phyloP scores from a whole-genome alignment of 495 filamentous ascomycete species.

The Trypethelium eluteriae region DNA sequence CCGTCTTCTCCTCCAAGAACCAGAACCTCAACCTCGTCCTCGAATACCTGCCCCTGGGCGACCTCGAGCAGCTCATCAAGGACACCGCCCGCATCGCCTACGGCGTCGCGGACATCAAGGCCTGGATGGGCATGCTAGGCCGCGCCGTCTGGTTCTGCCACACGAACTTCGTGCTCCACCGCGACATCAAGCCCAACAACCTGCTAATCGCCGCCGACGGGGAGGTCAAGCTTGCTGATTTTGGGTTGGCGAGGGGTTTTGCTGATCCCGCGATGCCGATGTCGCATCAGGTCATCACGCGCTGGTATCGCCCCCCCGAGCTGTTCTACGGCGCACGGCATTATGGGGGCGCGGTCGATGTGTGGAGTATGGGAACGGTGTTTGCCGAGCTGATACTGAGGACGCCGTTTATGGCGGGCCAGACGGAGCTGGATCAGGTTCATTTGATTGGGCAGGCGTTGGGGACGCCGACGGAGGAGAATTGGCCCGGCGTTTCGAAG shows the following conservation, averaged over 20 bases:
- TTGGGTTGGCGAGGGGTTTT: slow-evolving; percentile 83
- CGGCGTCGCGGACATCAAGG: slow-evolving; percentile 79
- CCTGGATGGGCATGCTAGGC: slow-evolving; percentile 96
- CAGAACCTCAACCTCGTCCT: slow-evolving; percentile 90
- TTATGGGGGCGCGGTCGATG: slow-evolving; percentile 84
- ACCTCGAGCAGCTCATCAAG: slow-evolving; percentile 88
- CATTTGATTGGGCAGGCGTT: slow-evolving; percentile 72
- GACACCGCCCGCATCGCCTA: slow-evolving; percentile 67
- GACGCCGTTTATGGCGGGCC: slow-evolving; percentile 42
- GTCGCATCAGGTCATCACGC: slow-evolving; percentile 92
- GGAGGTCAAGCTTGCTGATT: slow-evolving; percentile 94
- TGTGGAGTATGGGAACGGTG: slow-evolving; percentile 92
- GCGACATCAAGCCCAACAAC: slow-evolving; percentile 99
- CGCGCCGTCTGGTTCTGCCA: slow-evolving; percentile 96
- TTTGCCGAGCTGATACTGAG: slow-evolving; percentile 86
- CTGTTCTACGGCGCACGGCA: slow-evolving; percentile 80
- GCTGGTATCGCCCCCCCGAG: slow-evolving; percentile 83
- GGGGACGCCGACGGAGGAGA: slow-evolving; percentile 86
- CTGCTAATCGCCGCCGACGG: slow-evolving; percentile 87
- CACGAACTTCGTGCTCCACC: slow-evolving; percentile 85
- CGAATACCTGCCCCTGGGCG: slow-evolving; percentile 82
- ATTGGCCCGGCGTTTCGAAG: slow-evolving; percentile 85
- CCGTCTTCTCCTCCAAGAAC: slow-evolving; percentile 88
- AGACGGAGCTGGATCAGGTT: slow-evolving; percentile 74
- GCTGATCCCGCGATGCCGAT: slow-evolving; percentile 80